Conservation (phyloP, 176 grass and related monocot genomes). For the Ampelocalamus luodianensis region DNA sequence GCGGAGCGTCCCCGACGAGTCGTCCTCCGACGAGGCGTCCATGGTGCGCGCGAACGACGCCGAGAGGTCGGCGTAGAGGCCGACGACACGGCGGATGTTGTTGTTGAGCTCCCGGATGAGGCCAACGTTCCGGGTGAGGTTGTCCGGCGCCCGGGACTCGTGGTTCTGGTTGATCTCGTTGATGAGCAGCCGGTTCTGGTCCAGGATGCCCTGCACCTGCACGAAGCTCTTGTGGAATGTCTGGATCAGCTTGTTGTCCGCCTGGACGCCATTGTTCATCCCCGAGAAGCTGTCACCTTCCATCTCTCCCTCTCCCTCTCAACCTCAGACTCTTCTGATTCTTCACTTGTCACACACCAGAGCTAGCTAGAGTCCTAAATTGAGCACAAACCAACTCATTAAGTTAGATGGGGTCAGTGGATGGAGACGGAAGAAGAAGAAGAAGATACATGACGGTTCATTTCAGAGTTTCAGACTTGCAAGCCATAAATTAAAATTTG, state of each 20-base stretch:
- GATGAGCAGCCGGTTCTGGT: constrained; percentile 82
- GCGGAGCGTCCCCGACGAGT: constrained; percentile 63
- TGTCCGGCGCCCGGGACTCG: constrained; percentile 61
- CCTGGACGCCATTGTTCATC: constrained; percentile 57
- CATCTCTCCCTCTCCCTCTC: constrained; percentile 30
- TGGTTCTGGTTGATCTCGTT: constrained; percentile 91
- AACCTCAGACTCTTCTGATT: not conserved
- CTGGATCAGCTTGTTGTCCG: constrained; percentile 65
- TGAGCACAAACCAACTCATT: not conserved
- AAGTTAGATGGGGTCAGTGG: constrained; percentile 12
- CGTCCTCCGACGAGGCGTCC: constrained; percentile 68
- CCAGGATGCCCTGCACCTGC: constrained; percentile 80
- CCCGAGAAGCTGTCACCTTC: constrained; percentile 73
- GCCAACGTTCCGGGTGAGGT: constrained; percentile 74
- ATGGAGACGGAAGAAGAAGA: not conserved
- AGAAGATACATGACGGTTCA: constrained; percentile 3
- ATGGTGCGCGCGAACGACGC: constrained; percentile 60
- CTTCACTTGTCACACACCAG: not conserved
- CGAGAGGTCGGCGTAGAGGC: constrained; percentile 76
- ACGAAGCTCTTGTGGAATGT: constrained; percentile 91
- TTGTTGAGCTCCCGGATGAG: constrained; percentile 88
- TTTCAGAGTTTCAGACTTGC: not conserved
- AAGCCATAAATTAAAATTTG: not conserved
- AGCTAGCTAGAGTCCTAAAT: constrained; percentile 25
- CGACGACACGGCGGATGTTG: constrained; percentile 78